A percentile compares a stretch with the other conserved stretches of the same genome.
These are phyloP conservation scores for Pythium biforme DNA, from an alignment of 352 stramenopile species.

Conservation along the genomic window DNA sequence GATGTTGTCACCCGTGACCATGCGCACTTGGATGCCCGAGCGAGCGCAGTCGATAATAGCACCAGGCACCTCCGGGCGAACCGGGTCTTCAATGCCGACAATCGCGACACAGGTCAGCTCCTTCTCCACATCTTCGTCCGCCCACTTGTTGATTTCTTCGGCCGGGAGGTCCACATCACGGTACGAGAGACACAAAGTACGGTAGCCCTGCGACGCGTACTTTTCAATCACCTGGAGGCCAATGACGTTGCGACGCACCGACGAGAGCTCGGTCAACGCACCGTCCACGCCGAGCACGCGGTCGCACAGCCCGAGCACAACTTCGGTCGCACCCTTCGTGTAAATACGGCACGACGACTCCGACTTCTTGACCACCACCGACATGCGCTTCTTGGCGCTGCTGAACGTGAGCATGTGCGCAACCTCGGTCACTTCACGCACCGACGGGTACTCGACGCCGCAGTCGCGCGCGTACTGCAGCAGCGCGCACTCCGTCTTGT, in stretches of 20 bases:
- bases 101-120: slow-evolving; percentile 88
- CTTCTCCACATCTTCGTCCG: slow-evolving; percentile 80
- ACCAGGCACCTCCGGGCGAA: slow-evolving; percentile 92
- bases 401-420: slow-evolving; percentile 83
- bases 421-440: slow-evolving; percentile 52
- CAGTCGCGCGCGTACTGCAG: slow-evolving; percentile 73
- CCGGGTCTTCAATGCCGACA: slow-evolving; percentile 93
- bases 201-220: slow-evolving; percentile 77
- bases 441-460: slow-evolving; percentile 54
- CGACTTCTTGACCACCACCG: slow-evolving; percentile 56
- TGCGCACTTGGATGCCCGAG: slow-evolving; percentile 97
- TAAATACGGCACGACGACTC: slow-evolving; percentile 59
- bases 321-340: slow-evolving; percentile 75
- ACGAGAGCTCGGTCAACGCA: slow-evolving; percentile 29
- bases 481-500: slow-evolving; percentile 81
- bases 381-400: slow-evolving; percentile 85
- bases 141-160: slow-evolving; percentile 66
- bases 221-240: slow-evolving; percentile 59
- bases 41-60: slow-evolving; percentile 92
- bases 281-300: slow-evolving; percentile 68
- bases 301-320: slow-evolving; percentile 68
- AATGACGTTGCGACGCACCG: not conserved
- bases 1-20: slow-evolving; percentile 99
- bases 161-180: slow-evolving; percentile 66
- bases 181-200: slow-evolving; percentile 86